phyloP scores from a whole-genome alignment of 768 basidiomycete genomes.

The Hygrophoropsis aurantiaca region DNA sequence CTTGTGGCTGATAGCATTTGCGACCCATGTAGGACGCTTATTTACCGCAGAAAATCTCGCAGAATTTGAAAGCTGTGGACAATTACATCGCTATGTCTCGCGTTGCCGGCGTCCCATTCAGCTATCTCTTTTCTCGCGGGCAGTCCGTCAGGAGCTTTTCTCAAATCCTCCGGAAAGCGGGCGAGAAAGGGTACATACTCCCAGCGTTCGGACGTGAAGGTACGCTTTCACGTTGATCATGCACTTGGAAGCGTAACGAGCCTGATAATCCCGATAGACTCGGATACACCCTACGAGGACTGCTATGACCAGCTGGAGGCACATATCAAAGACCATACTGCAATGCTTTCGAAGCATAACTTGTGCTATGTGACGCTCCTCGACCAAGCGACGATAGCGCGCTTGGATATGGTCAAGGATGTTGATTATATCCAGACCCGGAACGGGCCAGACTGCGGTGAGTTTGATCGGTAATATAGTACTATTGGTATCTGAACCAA shows the following conservation, averaged over 20 bases:
- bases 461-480: not conserved
- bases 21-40: slow-evolving; percentile 97
- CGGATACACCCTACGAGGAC: slow-evolving; percentile 95
- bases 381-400: slow-evolving; percentile 77
- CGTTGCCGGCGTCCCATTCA: slow-evolving; percentile 99
- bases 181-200: slow-evolving; percentile 86
- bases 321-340: slow-evolving; percentile 98
- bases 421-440: slow-evolving; percentile 94
- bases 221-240: slow-evolving; percentile 32
- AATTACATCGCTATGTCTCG: slow-evolving; percentile 99
- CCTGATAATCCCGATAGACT: slow-evolving; percentile 44
- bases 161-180: slow-evolving; percentile 91
- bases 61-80: slow-evolving; percentile 98
- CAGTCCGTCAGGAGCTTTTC: slow-evolving; percentile 99
- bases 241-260: not conserved
- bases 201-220: slow-evolving; percentile 87
- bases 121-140: slow-evolving; percentile 88
- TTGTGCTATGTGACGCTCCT: slow-evolving; percentile 95
- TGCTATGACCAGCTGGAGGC: slow-evolving; percentile 97
- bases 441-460: slow-evolving; percentile 71
- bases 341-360: slow-evolving; percentile 99
- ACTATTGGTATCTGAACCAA: not conserved
- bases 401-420: slow-evolving; percentile 78
- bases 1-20: too few relatives aligned
- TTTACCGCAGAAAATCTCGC: slow-evolving; percentile 91